Percentiles rank a stretch among this genome's conserved stretches.
These are phyloP conservation scores for Tephrocybe sp. DNA, from an alignment of 768 basidiomycete genomes.

Conservation along the genomic window DNA sequence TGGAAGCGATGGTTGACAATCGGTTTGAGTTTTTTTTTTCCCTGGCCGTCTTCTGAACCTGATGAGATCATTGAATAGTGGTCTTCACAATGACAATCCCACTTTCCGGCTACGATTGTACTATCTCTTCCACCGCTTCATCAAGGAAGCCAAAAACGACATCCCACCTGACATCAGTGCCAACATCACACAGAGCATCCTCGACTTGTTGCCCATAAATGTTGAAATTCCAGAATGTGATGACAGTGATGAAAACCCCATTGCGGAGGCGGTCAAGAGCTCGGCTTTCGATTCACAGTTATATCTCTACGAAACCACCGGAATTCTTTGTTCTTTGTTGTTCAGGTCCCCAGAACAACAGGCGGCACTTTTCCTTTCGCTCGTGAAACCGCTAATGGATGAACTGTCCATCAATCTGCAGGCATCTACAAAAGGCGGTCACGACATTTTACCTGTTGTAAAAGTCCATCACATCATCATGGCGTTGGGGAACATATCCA, in stretches of 20 bases:
- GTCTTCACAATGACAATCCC: constrained; percentile 77
- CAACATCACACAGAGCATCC: constrained; percentile 68
- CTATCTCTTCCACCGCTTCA: constrained; percentile 92
- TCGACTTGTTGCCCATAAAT: constrained; percentile 76
- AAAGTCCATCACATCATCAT: constrained; percentile 91
- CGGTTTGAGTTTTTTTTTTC: constrained; percentile 53
- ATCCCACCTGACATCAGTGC: constrained; percentile 72
- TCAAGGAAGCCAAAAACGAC: constrained; percentile 79
- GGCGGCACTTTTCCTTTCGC: constrained; percentile 64
- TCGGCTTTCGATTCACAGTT: constrained; percentile 87
- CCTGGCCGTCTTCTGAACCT: background rate
- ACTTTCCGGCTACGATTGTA: constrained; percentile 76
- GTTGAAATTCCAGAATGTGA: constrained; percentile 80
- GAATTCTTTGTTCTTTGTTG: constrained; percentile 79
- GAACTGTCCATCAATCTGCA: constrained; percentile 63
- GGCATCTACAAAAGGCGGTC: constrained; percentile 52
- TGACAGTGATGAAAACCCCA: constrained; percentile 65
- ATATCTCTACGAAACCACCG: constrained; percentile 92
- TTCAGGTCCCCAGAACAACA: constrained; percentile 68
- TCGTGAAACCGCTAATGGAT: constrained; percentile 80
- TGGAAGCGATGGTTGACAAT: constrained; percentile 84
- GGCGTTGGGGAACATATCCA: constrained; percentile 92
- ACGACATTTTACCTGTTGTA: constrained; percentile 77
- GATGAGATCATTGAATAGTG: constrained; percentile 44
- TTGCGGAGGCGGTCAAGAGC: constrained; percentile 78